Base-by-base conservation (phyloP, 1,284 basidiomycete genomes). In the Apiotrichum domesticum region DNA sequence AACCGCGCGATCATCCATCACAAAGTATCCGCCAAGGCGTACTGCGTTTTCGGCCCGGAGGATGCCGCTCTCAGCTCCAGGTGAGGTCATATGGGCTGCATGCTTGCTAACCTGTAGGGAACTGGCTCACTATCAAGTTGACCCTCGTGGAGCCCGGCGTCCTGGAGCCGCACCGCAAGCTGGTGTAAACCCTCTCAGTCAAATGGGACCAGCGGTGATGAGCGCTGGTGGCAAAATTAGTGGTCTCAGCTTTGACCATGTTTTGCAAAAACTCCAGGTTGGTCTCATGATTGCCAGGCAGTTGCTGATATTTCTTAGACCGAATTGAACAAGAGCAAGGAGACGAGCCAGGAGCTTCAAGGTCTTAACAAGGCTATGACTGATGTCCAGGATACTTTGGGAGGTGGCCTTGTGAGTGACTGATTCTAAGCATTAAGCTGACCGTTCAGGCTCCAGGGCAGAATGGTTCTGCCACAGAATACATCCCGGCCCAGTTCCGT, bases 1-100 rank as follows among this genome's bases (percentile, higher is more conserved):
- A 97, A 96, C 81, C 92, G 93, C 78, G 93, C 92, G 0, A 93
- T 97, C 62, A 87, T 98, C 50, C 95, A 98, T 77, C 94, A 98
- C 80, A 98, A 98, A 75, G 96, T 98, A 42, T 90, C 95, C 9
- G 92, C 93, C 11, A 89, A 90, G 45, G 91, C 93, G 37, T 85
- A 92, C 58, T 90, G 94, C 64, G 85, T 96, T 8, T 85, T 95
- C 68, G 85, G 82, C 0, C 86, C 90, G 42, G 89, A 93, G 57
- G 95, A 98, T 69, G 87, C 84, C 1, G 66, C 70, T 4, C 37
- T 66, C 5, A 74, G 72, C 55, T 70, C 73, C 11, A 65, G 75
- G 74, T 75, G 35, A 60, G 72, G 8, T 13, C 37, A 33, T 21
- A 21, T 21, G 21, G 21, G 21, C 21, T 21, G 21, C 21, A 21